Base-by-base conservation (phyloP, 306 rosid genomes). In the Quercus bicolor region DNA sequence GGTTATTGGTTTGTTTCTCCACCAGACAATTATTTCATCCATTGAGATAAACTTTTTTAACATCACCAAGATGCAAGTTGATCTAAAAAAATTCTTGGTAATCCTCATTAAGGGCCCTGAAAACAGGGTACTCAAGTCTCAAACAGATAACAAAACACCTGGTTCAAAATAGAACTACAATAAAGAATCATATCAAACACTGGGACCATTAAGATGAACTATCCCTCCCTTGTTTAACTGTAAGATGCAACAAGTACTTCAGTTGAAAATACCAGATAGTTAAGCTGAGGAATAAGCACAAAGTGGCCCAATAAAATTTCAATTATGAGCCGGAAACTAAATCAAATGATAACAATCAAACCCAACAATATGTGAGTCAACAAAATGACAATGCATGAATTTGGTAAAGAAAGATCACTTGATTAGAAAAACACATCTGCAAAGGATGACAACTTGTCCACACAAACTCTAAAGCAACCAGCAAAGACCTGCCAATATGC, bases 401-500 rank as follows among this genome's bases (percentile, higher is more conserved):
- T 52, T 52, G 80, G 64, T 15, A 55, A 73, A 52, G 74, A 51
- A 33, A 20, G 62, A 28, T 55, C 64, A 73, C 77, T 33, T 10
- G 52, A 33, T 84, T 34, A n/a, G n/a, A 54, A 73, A 72, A 56
- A 1, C 61, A 64, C 52, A 76, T 48, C 0, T 5, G 61, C 13
- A 34, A 48, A 65, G 20, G 5, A 84, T 80, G 82, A 83, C 82
- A 77, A 56, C 66, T 68, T 73, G 84, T 75, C 86, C 78, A 84
- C 85, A 80, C 73, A 81, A 86, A 77, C 90, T 84, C 87, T 80
- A 88, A 86, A 86, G 87, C 86, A 86, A 86, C 92, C 84, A 86
- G 88, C 80, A 82, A 85, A 87, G 84, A 85, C 71, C 84, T 79
- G 72, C 57, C 82, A 82, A 75, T 51, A 72, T 80, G 82, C 24